Evolutionary conservation across 2,329 filamentous ascomycete genomes (phyloP), one percentile per base, ranked within the genome.

Genomic region (Scopulariopsis brevicaulis): DNA sequence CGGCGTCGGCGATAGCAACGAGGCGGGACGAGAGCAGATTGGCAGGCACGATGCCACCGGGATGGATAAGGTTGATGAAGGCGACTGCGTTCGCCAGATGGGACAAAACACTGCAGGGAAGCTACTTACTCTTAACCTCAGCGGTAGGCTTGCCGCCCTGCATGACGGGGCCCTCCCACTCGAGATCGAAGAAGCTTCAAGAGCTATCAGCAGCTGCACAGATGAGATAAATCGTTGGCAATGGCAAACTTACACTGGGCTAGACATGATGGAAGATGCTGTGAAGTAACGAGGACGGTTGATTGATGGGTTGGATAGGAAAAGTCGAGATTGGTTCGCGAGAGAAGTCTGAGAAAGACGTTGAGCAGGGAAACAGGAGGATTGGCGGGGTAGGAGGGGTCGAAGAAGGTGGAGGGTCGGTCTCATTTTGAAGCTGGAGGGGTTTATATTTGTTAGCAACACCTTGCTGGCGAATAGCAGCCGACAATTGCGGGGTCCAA

Each of bases 141-240:
- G 73, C 64, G 63, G 83, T 86, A 65, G 80, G 73, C 60, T 71
- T 71, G 70, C 74, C 76, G 71, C 79, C 76, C 70, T 87, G 76
- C 65, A 95, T 66, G 70, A 84, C 78, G 63, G 88, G 87, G 64
- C 87, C 89, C 70, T 84, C 78, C 87, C 86, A 90, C 70, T 79
- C 71, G 62, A 87, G 69, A 63, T 92, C 86, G 77, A 93, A 91
- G 78, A 77, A 89, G 68, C 80, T 84, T 61, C 60, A 56, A 46
- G 52, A 59, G 22, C 59, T 61, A 60, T 69, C 53, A 70, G 66
- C 54, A 57, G 55, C 22, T 48, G 35, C 46, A 6, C 18, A 50
- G 46, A 48, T n/a, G n/a, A 50, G 46, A 11, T 12, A 50, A 24
- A 22, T 22, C 8, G 46, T 11, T 24, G 46, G 46, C 46, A 24